These are phyloP conservation scores for Petunia secreta DNA, from an alignment of 257 asterid genomes.

Conservation along the genomic window DNA sequence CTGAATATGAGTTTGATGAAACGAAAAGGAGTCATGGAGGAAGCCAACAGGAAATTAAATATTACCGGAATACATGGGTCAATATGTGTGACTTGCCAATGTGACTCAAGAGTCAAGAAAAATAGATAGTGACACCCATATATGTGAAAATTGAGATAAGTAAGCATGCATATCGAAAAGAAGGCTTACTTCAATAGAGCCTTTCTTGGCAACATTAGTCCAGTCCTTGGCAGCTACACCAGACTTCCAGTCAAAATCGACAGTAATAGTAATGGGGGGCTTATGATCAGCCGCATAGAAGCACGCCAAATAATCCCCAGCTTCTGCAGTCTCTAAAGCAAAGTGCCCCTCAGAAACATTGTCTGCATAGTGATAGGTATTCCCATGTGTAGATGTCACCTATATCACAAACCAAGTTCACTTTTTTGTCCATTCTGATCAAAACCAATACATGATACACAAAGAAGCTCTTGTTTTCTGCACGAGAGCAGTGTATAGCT, in stretches of 20 bases:
- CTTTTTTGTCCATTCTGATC: background rate
- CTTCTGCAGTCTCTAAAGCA: slow-evolving; percentile 75
- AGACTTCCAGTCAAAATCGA: slow-evolving; percentile 93
- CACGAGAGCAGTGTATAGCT: background rate
- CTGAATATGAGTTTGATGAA: slow-evolving; percentile 17
- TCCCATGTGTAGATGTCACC: slow-evolving; percentile 88
- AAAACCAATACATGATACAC: background rate
- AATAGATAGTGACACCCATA: background rate
- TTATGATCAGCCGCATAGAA: slow-evolving; percentile 72
- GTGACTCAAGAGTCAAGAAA: background rate
- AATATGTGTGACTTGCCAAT: background rate
- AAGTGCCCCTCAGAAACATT: slow-evolving; percentile 79
- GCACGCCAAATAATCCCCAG: slow-evolving; percentile 92
- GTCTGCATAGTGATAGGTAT: slow-evolving; percentile 74
- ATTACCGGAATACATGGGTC: background rate
- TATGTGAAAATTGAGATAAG: background rate
- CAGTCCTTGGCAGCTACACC: slow-evolving; percentile 95
- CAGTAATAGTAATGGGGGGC: slow-evolving; percentile 57
- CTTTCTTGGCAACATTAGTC: slow-evolving; percentile 87
- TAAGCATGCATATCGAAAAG: background rate
- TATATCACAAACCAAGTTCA: slow-evolving; percentile 29
- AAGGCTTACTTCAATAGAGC: slow-evolving; percentile 78
- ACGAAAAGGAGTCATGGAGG: slow-evolving; percentile 9
- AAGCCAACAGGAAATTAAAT: background rate
- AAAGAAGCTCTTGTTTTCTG: background rate